Base-by-base conservation (phyloP, 352 stramenopile genomes). In the Sclerospora graminicola region DNA sequence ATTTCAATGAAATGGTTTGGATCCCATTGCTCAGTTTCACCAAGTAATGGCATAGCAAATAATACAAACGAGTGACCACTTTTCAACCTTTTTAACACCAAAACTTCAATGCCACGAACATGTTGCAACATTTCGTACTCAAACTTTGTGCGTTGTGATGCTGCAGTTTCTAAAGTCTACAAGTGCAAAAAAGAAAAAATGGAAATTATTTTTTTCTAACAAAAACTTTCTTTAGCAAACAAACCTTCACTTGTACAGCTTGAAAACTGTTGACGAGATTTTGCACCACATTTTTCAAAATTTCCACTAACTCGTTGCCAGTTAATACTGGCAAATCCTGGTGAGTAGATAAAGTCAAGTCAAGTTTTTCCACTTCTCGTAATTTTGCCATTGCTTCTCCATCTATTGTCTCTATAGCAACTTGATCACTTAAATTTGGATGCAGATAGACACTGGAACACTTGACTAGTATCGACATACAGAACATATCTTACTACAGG, bases 71-170 rank as follows among this genome's bases (percentile, higher is more conserved):
- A 23, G 2, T 21, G 24, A 9, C 16, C 30, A 26, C 4, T 23
- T 26, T 10, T 44, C 26, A 39, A 7, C 10, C 27, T 51, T 0
- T 20, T 39, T 6, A 60, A 10, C 23, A 68, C 45, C 19, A 70
- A 37, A 2, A 72, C 23, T 6, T 78, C 66, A 11, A 79, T 42
- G 2, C 28, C 51, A 14, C 40, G 14, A 39, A 56, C 32, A 30
- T 68, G 60, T 34, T 75, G 66, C 27, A 79, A 19, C 33, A 79
- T 43, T 35, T 79, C 60, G 35, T 58, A 57, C 46, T 79, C 66
- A 16, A 79, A 72, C n/a, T 50, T 65, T 8, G 54, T 48, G 14
- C 51, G 60, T 16, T 53, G 45, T 0, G 35, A 51, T 0, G 51
- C 40, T 10, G 48, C 34, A 21, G 30, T 8, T 16, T 48, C 19